Evolutionary conservation across 1,139 yeast genomes (phyloP), one percentile per base, ranked within the genome.

Genomic region (Protomyces pachydermus): DNA sequence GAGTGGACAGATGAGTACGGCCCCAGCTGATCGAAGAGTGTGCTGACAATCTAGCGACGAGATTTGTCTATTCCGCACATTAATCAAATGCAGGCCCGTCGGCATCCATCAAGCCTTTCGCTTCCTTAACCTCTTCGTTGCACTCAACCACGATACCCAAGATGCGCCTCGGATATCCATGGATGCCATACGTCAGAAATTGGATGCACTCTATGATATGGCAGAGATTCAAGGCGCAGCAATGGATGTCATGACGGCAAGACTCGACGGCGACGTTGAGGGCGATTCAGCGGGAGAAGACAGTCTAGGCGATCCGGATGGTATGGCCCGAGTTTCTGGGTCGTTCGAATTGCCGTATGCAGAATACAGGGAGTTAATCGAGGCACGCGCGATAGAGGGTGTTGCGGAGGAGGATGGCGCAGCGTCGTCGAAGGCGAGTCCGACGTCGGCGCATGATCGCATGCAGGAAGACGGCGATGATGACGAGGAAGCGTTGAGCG

Each of bases 81-180:
- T 58, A 18, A 52, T 58, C 39, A 32, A 39, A 12, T 58, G 62
- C 48, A 54, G 62, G 20, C 62, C 62, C 3, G 18, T 58, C 5
- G 62, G 62, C 46, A 34, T 58, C 52, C 62, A 58, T 45, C 56
- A 52, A 16, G 39, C 53, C 39, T 58, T 58, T 34, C 56, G 62
- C 42, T 23, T 52, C 51, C 28, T 58, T 45, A 58, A 58, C 28
- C 56, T 58, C 51, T 58, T 32, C 53, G n/a, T 58, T 25, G 9
- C 56, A 4, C 45, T 58, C 46, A 58, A 58, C 37, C 56, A 55
- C 14, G 62, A 58, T n/a, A 28, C 34, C 3, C 28, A 53, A 28
- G 32, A 46, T 10, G 39, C 62, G 28, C 56, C 52, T 9, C 62
- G 46, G 18, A 42, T 58, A n/a, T 35, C 56, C 12, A 58, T 58